Evolutionary conservation across 768 basidiomycete genomes (phyloP).

Genomic region (Ramaria sp.): DNA sequence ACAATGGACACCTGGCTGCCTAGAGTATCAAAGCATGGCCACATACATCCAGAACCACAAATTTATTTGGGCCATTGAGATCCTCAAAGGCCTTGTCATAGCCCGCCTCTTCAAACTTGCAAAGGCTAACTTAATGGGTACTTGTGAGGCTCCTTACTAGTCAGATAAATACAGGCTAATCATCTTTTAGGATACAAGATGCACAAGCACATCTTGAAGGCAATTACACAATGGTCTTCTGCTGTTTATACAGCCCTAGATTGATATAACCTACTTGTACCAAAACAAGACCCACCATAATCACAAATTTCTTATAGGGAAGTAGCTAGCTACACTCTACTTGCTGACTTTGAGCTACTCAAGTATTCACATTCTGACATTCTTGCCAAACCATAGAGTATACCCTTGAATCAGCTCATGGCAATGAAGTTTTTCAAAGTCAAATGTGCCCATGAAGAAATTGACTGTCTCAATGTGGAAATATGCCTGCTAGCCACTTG

Average conservation of each 20-base stretch:
- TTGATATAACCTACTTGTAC: slow-evolving; percentile 1
- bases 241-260: slow-evolving; percentile 2
- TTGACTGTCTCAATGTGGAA: slow-evolving; percentile 2
- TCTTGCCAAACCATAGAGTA: background rate
- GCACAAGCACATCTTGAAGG: slow-evolving; percentile 24
- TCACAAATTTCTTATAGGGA: background rate
- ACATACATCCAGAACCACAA: slow-evolving; percentile 9
- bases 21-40: slow-evolving; percentile 7
- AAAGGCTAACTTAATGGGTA: slow-evolving; percentile 17
- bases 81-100: slow-evolving; percentile 21
- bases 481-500: background rate
- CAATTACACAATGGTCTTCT: slow-evolving; percentile 18
- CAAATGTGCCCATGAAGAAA: background rate
- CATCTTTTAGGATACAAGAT: slow-evolving; percentile 23
- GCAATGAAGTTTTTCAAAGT: background rate
- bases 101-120: slow-evolving; percentile 21
- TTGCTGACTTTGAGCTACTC: slow-evolving; percentile 4
- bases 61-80: slow-evolving; percentile 17
- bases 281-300: background rate
- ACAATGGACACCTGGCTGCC: too few relatives aligned
- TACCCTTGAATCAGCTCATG: background rate
- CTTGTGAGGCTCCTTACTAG: too few relatives aligned
- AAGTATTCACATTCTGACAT: background rate
- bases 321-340: background rate
- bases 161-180: too few relatives aligned